phyloP scores from a whole-genome alignment of 345 rosid species.

The Hibiscus trionum region DNA sequence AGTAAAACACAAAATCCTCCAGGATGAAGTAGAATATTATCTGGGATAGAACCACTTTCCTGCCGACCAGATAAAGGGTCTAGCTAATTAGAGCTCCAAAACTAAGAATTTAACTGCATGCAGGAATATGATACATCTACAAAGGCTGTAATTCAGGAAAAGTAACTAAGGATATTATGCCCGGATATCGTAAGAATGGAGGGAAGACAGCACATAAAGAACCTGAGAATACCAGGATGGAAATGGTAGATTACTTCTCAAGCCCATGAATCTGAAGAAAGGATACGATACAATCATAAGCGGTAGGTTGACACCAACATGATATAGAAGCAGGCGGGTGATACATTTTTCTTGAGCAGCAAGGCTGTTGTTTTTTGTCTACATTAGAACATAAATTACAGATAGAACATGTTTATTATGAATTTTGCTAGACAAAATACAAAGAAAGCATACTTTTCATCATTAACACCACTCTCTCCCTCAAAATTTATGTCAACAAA shows the following conservation, averaged over 20 bases:
- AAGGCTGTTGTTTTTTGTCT: constrained; percentile 72
- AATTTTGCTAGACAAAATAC: not conserved
- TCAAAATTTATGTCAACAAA: not conserved
- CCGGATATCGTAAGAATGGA: constrained; percentile 20
- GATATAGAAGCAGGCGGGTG: constrained; percentile 63
- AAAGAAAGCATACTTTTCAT: not conserved
- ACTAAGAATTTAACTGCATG: not conserved
- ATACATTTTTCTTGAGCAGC: constrained; percentile 95
- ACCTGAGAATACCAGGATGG: constrained; percentile 99
- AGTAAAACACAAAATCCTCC: constrained; percentile 92
- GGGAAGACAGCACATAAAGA: constrained; percentile 47
- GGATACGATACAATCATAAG: constrained; percentile 84
- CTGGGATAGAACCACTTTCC: constrained; percentile 70
- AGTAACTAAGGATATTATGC: not conserved
- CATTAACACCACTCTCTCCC: not conserved
- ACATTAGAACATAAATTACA: constrained; percentile 27
- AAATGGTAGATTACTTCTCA: constrained; percentile 83
- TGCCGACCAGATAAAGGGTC: constrained; percentile 24
- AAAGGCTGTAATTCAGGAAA: not conserved
- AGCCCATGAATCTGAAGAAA: constrained; percentile 91
- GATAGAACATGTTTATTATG: not conserved
- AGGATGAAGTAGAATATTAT: constrained; percentile 84
- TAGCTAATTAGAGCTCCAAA: constrained; percentile 7
- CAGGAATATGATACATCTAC: not conserved
- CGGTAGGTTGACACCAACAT: constrained; percentile 79